phyloP scores from a whole-genome alignment of 1,284 basidiomycete species.

The Ustilago xerochloae region DNA sequence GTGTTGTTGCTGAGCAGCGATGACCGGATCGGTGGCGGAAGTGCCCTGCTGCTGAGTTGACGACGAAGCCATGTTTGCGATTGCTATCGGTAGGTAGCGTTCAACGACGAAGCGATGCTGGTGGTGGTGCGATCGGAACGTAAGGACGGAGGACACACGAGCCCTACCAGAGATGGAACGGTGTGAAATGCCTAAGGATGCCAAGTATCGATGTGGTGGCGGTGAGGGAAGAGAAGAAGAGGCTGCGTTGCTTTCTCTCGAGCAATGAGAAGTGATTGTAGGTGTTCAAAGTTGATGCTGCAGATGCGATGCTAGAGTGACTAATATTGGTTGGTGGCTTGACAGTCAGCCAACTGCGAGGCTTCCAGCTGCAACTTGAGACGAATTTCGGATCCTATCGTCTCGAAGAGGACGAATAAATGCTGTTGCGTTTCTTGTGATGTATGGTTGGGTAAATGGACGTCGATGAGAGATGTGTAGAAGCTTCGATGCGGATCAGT shows the following conservation, averaged over 20 bases:
- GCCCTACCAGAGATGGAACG: too few relatives aligned
- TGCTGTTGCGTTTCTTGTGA: background rate
- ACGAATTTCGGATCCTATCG: too few relatives aligned
- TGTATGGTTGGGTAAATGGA: background rate
- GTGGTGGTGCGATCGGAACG: too few relatives aligned
- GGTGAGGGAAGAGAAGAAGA: too few relatives aligned
- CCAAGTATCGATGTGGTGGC: background rate
- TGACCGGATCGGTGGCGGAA: constrained; percentile 15
- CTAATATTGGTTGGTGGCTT: constrained; percentile 17
- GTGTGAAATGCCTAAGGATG: background rate
- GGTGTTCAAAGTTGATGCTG: constrained; percentile 3
- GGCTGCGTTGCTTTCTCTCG: too few relatives aligned
- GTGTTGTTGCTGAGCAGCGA: constrained; percentile 35
- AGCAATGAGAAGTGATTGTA: too few relatives aligned
- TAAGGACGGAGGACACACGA: too few relatives aligned
- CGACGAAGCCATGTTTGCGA: constrained; percentile 21
- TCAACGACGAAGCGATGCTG: too few relatives aligned
- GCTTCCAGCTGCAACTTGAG: background rate
- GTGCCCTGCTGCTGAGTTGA: constrained; percentile 12
- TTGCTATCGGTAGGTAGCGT: background rate
- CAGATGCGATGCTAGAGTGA: constrained; percentile 14
- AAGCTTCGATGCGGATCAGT: background rate
- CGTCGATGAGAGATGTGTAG: background rate
- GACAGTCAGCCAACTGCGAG: background rate
- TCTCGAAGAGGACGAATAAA: background rate